These are phyloP conservation scores for Kingdonia uniflora DNA, from an alignment of 164 flowering plant species.

Conservation along the genomic window DNA sequence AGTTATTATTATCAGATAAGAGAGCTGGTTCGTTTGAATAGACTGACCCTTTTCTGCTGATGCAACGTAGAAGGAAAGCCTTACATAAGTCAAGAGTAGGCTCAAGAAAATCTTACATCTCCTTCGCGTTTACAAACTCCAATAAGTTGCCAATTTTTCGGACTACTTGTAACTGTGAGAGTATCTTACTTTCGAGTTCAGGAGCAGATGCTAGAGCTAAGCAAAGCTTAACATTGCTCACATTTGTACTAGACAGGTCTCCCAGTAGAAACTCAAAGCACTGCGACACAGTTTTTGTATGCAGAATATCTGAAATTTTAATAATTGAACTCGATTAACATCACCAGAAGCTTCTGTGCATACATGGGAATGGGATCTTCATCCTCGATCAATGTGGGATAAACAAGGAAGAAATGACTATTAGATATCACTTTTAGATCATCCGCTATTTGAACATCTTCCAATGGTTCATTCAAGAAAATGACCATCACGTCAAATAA, in stretches of 20 bases:
- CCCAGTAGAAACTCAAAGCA: conserved; percentile 88
- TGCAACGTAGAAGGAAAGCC: conserved; percentile 69
- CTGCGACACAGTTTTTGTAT: conserved; percentile 61
- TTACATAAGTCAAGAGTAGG: conserved; percentile 74
- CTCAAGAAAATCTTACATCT: conserved; percentile 88
- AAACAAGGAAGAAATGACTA: conserved; percentile 74
- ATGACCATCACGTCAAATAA: conserved; percentile 68
- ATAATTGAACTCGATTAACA: conserved; percentile 78
- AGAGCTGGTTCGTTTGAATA: conserved; percentile 56
- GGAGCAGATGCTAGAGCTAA: conserved; percentile 81
- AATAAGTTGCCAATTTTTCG: conserved; percentile 76
- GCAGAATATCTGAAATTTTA: conserved; percentile 62
- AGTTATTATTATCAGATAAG: conserved; percentile 21
- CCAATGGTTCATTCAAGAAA: conserved; percentile 52
- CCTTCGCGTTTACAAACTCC: conserved; percentile 75
- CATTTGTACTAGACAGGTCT: conserved; percentile 74
- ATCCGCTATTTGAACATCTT: conserved; percentile 28
- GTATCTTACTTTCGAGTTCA: conserved; percentile 70
- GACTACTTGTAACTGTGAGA: conserved; percentile 77
- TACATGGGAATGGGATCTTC: conserved; percentile 96
- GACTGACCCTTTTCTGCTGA: conserved; percentile 30
- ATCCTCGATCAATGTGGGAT: conserved; percentile 72
- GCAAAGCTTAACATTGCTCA: conserved; percentile 77
- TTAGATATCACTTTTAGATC: conserved; percentile 57
- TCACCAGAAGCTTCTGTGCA: conserved; percentile 91